Base-by-base conservation (phyloP, 306 rosid genomes). In the Vigna trinervia region DNA sequence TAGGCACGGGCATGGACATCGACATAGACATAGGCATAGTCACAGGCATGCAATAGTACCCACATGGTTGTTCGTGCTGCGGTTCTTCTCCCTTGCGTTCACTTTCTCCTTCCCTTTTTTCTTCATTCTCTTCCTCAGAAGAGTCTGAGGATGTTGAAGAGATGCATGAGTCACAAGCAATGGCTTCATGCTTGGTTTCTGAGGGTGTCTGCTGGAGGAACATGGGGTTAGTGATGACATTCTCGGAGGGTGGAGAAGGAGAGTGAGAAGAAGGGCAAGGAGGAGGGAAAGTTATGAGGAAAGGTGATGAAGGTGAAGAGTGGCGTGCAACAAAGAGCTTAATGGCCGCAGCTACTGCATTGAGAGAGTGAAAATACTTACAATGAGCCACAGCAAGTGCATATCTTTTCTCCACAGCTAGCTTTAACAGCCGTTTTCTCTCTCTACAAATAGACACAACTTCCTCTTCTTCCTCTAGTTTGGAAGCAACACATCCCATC, bases 401-500 rank as follows among this genome's bases (percentile, higher is more conserved):
- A 74, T 84, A 78, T 69, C 99, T 92, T 87, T 85, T 90, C 82
- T 92, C 98, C 67, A 95, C 92, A 2, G 97, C 98, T 28, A 86
- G 54, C 80, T 92, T 95, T 51, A 95, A 81, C 58, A 82, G 88
- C 3, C 85, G 87, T 28, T 90, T 95, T 84, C 99, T 92, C 87
- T 92, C 97, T 86, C 87, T 87, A 71, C 99, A 95, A 11, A 95
- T 90, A 28, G 89, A 72, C 3, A 95, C 93, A 0, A 89, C 97
- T 81, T 84, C 92, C 53, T 85, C 95, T 80, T 92, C 97, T 23
- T 90, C 99, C 93, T 89, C 98, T 68, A 95, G 95, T 86, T 90
- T 95, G 19, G 99, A 95, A 36, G 97, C 92, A 46, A 89, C 96
- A 85, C 99, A 92, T 0, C 99, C 97, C 97, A 91, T 95, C 54